Conservation (phyloP, 257 asterid genomes). For the Solanum pennellii region DNA sequence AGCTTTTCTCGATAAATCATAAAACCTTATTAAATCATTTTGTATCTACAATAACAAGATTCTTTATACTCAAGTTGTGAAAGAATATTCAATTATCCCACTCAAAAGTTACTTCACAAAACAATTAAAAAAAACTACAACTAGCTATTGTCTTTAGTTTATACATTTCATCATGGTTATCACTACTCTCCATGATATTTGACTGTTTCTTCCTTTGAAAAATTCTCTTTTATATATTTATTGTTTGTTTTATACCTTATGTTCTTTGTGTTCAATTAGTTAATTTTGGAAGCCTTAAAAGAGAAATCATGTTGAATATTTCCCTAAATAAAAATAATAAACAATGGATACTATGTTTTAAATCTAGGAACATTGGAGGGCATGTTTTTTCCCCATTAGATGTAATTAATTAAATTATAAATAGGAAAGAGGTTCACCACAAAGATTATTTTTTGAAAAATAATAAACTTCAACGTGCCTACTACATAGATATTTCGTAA, state of each 20-base stretch:
- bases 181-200: neutral
- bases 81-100: neutral
- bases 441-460: neutral
- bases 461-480: neutral
- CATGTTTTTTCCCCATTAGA: neutral
- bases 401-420: neutral
- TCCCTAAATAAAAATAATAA: neutral
- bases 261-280: neutral
- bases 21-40: neutral
- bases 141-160: neutral
- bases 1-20: neutral
- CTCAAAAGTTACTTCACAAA: neutral
- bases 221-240: neutral
- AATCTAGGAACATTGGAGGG: neutral
- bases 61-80: neutral
- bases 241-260: neutral
- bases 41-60: neutral
- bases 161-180: neutral
- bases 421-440: neutral
- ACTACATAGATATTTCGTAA: neutral
- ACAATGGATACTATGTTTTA: neutral
- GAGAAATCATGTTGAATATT: neutral
- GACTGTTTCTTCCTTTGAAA: neutral
- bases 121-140: neutral
- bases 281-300: neutral